Evolutionary conservation across 331 rosid genomes (phyloP), one percentile per base, ranked within the genome.

Genomic region (Quercus phellos): DNA sequence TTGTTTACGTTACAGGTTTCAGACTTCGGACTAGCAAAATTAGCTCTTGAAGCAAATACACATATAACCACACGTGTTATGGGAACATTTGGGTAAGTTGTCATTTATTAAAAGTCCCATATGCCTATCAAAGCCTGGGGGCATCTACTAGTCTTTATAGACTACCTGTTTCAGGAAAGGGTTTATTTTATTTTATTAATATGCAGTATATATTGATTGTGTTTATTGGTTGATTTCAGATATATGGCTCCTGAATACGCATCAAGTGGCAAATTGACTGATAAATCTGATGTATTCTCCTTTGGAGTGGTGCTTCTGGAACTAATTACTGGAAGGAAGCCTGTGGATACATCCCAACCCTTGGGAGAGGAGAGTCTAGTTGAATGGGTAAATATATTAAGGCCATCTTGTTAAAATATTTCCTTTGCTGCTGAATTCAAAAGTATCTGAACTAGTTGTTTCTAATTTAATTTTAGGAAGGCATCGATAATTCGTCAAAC

Each of bases 191-290:
- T 56, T 61, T 43, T 54, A 70, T 51, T 42, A 22, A 19, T 27
- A 14, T 17, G 61, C 43, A 72, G 60, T 17, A 9, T 51, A 29
- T 64, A 55, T 55, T 74, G 73, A 54, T 66, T 46, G 2, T 35
- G 8, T 76, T 70, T 34, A 43, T 50, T 73, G 51, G n/a, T 42
- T 12, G 69, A 27, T 87, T 78, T 59, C 86, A 94, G 97, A 83
- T 94, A 94, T 77, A 82, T 94, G 79, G 97, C 98, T 77, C 98
- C 98, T 63, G 98, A 94, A 85, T 94, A 94, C 78, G 98, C 95
- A 26, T 92, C 97, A 35, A 94, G 97, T 81, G 98, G 98, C 14
- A 92, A 92, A 88, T 73, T 94, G 89, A 88, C 95, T 6, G 97
- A 92, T 80, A 90, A 90, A 82, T 90, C 97, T 70, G 98, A 94